Base-by-base conservation (phyloP, 2,329 filamentous ascomycete genomes). In the Arthrobotrys musiformis region DNA sequence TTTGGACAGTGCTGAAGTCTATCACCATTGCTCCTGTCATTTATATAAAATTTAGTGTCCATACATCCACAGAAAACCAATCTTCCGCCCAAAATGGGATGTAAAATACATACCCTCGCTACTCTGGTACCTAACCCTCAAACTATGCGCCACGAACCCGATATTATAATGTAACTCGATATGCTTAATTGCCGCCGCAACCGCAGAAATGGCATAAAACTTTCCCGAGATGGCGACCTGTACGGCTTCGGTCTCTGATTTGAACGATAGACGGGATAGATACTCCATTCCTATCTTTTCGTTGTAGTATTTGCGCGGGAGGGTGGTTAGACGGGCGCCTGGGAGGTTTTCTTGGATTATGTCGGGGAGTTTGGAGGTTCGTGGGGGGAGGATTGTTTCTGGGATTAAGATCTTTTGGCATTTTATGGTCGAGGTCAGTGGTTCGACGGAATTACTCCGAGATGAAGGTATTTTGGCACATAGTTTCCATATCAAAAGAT, bases 11-110 rank as follows among this genome's bases (percentile, higher is more conserved):
- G 0, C 93, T 91, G 1, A 95, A 87, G 81, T 97, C 94, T 80
- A 98, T 96, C 88, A 97, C 93, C 94, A 98, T 97, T 0, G 93
- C 92, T 24, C 94, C 92, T 82, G 97, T 22, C 15, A 26, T 50
- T 37, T 30, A 40, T 28, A 26, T 73, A 60, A 22, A 9, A 19
- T 5, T 1, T 46, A 46, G 9, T 30, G 19, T 15, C 22, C 11
- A 13, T 46, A 24, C n/a, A n/a, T n/a, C n/a, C n/a, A n/a, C n/a
- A n/a, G n/a, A n/a, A n/a, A n/a, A n/a, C n/a, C n/a, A n/a, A n/a
- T n/a, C n/a, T n/a, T n/a, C n/a, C n/a, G n/a, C n/a, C n/a, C 11
- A 19, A 19, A 8, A 19, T 42, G 2, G 19, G 30, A 37, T 56
- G 17, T 44, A 30, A 42, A 15, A 6, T 44, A 68, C 56, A 24